Evolutionary conservation across 2,329 filamentous ascomycete genomes (phyloP), one percentile per base, ranked within the genome.

Genomic region (Paramyrothecium sp.): DNA sequence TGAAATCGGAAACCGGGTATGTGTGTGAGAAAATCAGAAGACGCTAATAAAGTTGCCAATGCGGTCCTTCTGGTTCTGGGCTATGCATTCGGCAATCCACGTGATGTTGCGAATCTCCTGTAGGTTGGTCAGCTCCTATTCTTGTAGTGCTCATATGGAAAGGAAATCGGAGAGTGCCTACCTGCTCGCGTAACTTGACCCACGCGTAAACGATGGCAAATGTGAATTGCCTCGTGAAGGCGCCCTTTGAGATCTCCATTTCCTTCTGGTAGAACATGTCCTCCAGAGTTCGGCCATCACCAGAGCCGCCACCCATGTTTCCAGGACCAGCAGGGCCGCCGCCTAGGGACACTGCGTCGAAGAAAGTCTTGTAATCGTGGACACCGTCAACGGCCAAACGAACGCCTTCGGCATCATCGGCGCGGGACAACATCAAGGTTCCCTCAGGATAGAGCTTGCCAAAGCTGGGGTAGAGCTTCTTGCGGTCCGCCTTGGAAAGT

Each of bases 61-160:
- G 72, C 95, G 87, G 76, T 99, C 95, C 81, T 99, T 99, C 78
- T 99, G 95, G 81, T 97, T 97, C 78, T 99, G 95, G 56, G 95
- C 95, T 84, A 99, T 99, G 79, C 95, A 99, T 77, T 99, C 95
- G 21, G 95, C 90, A 75, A 99, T 99, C 95, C 95, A 99, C 54
- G 95, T 98, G 70, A 99, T 97, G 77, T 99, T 99, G 64, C 95
- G 90, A 68, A 98, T 97, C 89, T 99, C 95, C 93, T 98, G 61
- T 3, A 30, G 26, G 26, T 30, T 30, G 26, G 10, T 30, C 10
- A 30, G 26, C 26, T 30, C 10, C 26, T 30, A 5, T 10, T 30
- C 26, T 30, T 30, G 26, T 10, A 4, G 5, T 30, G 26, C 10
- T 30, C 26, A 10, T 30, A 10, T 1, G 34, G 12, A 2, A 41